Evolutionary conservation across 768 basidiomycete genomes (phyloP), one percentile per base, ranked within the genome.

Genomic region (Kwoniella sp.): DNA sequence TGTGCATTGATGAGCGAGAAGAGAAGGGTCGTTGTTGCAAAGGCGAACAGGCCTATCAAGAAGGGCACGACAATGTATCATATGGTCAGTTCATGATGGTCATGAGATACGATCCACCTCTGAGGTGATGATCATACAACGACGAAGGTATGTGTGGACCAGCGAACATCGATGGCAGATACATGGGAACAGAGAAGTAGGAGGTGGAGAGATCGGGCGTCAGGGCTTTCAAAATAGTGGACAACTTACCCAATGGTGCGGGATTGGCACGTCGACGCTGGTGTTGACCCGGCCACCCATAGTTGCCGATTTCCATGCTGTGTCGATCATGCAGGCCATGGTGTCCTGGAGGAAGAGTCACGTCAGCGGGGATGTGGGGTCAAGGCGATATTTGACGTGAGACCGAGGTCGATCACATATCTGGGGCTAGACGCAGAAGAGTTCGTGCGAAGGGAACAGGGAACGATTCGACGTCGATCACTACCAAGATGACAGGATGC

Each of bases 1-100:
- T 61, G 60, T 26, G 52, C 60, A 25, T 61, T 61, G 60, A 61
- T 61, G 1, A 61, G 52, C 1, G 60, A 61, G 52, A 61, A 61
- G 50, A 61, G 38, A n/a, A 61, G 26, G 25, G 60, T 61, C 4
- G 60, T 61, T 2, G 60, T 61, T 22, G 60, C 60, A 23, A 61
- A 61, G 17, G 60, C 50, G 60, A 61, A 61, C 5, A 61, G n/a
- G 25, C 60, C 60, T 61, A 23, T 31, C 28, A 23, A 9, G 23
- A 52, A 45, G 41, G 41, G 41, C 5, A 45, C 9, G 41, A 45
- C 41, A 45, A 3, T 9, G 8, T 9, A 45, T 45, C 41, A 45
- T n/a, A n/a, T n/a, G n/a, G n/a, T n/a, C n/a, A n/a, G n/a, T n/a
- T n/a, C n/a, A n/a, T n/a, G n/a, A n/a, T n/a, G n/a, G n/a, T n/a